Percentiles rank a stretch among this genome's conserved stretches.
Conservation (phyloP, 1,284 basidiomycete species). For the Heliocybe sulcata region DNA sequence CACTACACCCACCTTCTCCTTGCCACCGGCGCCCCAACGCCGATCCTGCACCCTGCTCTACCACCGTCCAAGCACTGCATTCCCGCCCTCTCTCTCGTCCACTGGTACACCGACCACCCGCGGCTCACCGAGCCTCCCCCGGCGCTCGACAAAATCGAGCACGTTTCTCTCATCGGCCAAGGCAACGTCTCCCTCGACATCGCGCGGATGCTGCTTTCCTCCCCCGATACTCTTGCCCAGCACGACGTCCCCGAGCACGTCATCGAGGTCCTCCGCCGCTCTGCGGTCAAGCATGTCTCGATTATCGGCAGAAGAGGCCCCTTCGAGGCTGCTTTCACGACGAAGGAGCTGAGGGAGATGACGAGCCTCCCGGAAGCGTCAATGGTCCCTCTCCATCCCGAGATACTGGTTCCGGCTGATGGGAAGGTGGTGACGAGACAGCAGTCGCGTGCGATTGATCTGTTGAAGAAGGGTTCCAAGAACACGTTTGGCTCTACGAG, state of each 20-base stretch:
- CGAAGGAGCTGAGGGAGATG: constrained; percentile 93
- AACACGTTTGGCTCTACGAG: constrained; percentile 34
- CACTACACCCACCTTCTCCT: constrained; percentile 82
- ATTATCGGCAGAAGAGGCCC: constrained; percentile 87
- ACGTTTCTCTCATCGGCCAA: constrained; percentile 87
- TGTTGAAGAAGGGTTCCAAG: constrained; percentile 66
- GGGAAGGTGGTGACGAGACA: constrained; percentile 44
- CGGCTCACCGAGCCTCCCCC: constrained; percentile 43
- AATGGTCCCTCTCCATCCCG: constrained; percentile 52
- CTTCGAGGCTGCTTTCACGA: constrained; percentile 86
- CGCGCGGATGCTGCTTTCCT: constrained; percentile 81
- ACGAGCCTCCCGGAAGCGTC: constrained; percentile 68
- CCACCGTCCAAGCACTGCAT: constrained; percentile 51
- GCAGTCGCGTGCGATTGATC: constrained; percentile 58
- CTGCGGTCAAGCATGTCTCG: constrained; percentile 69
- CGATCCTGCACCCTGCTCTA: constrained; percentile 47
- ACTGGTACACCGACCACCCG: constrained; percentile 98
- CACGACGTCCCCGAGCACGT: constrained; percentile 83
- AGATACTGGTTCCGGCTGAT: constrained; percentile 32
- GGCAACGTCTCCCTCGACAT: constrained; percentile 97
- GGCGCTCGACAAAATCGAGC: constrained; percentile 51
- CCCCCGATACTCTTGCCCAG: constrained; percentile 51
- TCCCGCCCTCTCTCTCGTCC: constrained; percentile 83
- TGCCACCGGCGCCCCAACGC: constrained; percentile 72
- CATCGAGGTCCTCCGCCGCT: constrained; percentile 59